Base-by-base conservation (phyloP, 2,329 filamentous ascomycete species). In the Iodosphaeria phyllophila region DNA sequence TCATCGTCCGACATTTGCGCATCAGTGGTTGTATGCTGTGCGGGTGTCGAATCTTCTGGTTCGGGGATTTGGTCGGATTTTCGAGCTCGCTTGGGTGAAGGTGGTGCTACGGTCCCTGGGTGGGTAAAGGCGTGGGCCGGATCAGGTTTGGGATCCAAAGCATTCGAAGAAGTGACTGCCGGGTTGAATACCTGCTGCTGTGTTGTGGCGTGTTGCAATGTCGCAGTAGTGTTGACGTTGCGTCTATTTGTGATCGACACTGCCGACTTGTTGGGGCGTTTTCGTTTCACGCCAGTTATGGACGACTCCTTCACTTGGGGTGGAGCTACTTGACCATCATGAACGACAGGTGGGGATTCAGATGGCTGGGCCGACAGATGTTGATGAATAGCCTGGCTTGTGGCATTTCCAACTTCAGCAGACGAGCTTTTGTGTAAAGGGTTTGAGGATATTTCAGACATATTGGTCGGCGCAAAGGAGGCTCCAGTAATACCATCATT, bases 211-310 rank as follows among this genome's bases (percentile, higher is more conserved):
- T n/a, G n/a, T n/a, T n/a, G n/a, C n/a, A n/a, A n/a, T n/a, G n/a
- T 28, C 14, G 27, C 11, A 14, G 27, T 23, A 10, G 26, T 30
- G 21, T 41, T 36, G n/a, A 13, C 27, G 25, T 32, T 34, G 20
- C 32, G n/a, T n/a, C n/a, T n/a, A n/a, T n/a, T 8, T 9, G 31
- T 29, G 16, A 24, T 11, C 13, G 15, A 25, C 13, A 24, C 21
- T 8, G 29, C 14, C 6, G 37, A 39, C 13, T 32, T 39, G 19
- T 26, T 32, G 9, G 38, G 44, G 7, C 43, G 37, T 30, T 47
- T 47, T 18, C 44, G 37, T 28, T 47, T 47, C 27, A 40, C 41
- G 5, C 42, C 37, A 13, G 37, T 35, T 18, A 46, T 43, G n/a
- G 42, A 34, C 2, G 43, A 46, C 33, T 33, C 42, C 28, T 41